These are phyloP conservation scores for Eucalyptus cloeziana DNA, from an alignment of 345 rosid species.

Conservation along the genomic window DNA sequence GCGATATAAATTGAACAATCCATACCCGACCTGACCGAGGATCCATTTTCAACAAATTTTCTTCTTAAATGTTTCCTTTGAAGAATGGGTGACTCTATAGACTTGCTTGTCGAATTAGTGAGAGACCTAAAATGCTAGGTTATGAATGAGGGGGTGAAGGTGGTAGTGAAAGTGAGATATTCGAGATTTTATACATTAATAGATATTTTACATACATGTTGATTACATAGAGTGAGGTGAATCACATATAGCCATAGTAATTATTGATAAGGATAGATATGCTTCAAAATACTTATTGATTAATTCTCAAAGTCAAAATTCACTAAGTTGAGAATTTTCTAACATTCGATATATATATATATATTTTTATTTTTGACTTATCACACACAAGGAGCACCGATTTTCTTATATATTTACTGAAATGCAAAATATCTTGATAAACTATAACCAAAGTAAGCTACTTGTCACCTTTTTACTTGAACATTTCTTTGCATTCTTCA, in stretches of 20 bases:
- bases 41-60: background rate
- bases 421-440: background rate
- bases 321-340: too few relatives aligned
- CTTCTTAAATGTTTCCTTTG: background rate
- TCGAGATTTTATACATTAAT: background rate
- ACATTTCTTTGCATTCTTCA: background rate
- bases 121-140: background rate
- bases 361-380: background rate
- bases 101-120: background rate
- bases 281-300: background rate
- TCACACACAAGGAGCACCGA: background rate
- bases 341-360: too few relatives aligned
- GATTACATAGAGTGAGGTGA: background rate
- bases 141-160: background rate
- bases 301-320: background rate
- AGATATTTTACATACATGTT: background rate
- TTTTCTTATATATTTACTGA: background rate
- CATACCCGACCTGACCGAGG: background rate
- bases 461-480: background rate
- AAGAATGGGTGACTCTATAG: background rate
- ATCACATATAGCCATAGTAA: background rate
- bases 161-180: background rate
- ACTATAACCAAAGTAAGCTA: background rate
- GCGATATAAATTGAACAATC: too few relatives aligned
- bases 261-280: background rate